A percentile compares a stretch with the other conserved stretches of the same genome.
phyloP scores from a whole-genome alignment of 2,329 filamentous ascomycete genomes.

The Pseudocercospora eumusae region DNA sequence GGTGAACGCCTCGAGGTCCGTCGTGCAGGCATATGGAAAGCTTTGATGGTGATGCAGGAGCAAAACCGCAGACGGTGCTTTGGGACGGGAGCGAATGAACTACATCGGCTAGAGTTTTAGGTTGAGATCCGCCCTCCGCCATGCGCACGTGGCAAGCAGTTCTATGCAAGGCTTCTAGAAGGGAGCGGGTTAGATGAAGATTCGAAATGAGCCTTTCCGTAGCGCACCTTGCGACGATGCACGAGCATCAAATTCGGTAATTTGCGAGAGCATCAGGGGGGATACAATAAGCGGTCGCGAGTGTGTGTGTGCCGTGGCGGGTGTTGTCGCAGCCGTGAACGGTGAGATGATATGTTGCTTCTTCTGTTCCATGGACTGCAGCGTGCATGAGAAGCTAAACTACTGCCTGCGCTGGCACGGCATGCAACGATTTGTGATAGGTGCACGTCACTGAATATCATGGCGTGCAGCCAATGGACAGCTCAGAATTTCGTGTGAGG shows the following conservation, averaged over 20 bases:
- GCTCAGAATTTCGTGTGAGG: neutral
- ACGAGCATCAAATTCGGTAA: slow-evolving; percentile 7
- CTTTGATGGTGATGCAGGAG: neutral
- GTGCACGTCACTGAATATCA: slow-evolving; percentile 10
- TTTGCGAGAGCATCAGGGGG: slow-evolving; percentile 6
- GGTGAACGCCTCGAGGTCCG: slow-evolving; percentile 4
- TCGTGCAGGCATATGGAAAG: neutral
- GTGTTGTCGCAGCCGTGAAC: neutral
- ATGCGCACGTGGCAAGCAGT: slow-evolving; percentile 3
- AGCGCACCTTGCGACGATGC: neutral
- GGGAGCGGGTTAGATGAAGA: slow-evolving; percentile 1
- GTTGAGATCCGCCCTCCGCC: slow-evolving; percentile 7
- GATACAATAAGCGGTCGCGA: neutral
- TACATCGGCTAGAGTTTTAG: slow-evolving; percentile 3
- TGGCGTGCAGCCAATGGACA: neutral
- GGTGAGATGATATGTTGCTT: neutral
- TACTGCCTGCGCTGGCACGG: neutral
- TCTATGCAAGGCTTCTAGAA: slow-evolving; percentile 11
- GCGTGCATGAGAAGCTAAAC: slow-evolving; percentile 8
- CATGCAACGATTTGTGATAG: slow-evolving; percentile 6
- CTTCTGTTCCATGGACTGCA: slow-evolving; percentile 3
- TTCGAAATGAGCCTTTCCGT: slow-evolving; percentile 6
- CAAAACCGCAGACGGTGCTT: neutral
- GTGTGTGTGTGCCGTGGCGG: slow-evolving; percentile 1
- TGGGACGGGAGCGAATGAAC: neutral